These are phyloP conservation scores for Aschersonia sp. DNA, from an alignment of 2,329 filamentous ascomycete species.

Conservation along the genomic window DNA sequence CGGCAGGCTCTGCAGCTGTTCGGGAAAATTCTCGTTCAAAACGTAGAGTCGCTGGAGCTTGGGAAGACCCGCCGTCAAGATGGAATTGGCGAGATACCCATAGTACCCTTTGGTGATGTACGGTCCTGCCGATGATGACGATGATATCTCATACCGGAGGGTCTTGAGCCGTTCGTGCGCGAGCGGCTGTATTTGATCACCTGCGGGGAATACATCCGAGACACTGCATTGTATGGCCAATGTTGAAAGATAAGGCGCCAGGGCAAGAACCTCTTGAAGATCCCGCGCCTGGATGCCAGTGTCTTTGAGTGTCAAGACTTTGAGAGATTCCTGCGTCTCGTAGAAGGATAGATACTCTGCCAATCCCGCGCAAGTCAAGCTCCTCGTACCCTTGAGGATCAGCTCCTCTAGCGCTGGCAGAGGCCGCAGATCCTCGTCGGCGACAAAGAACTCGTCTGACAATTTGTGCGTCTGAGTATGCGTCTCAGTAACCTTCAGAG, in stretches of 20 bases:
- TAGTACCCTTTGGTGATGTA: constrained; percentile 58
- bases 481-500: constrained; percentile 61
- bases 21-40: constrained; percentile 69
- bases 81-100: constrained; percentile 69
- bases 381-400: constrained; percentile 55
- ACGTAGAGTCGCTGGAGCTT: constrained; percentile 69
- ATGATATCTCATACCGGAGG: constrained; percentile 72
- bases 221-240: constrained; percentile 39
- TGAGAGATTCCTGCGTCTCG: constrained; percentile 45
- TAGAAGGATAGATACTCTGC: constrained; percentile 49
- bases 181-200: constrained; percentile 41
- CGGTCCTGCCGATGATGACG: constrained; percentile 39
- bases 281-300: constrained; percentile 54
- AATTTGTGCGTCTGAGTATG: constrained; percentile 35
- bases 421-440: constrained; percentile 49
- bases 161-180: constrained; percentile 54
- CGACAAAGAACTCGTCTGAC: constrained; percentile 62
- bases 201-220: constrained; percentile 32
- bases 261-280: constrained; percentile 45
- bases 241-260: constrained; percentile 42
- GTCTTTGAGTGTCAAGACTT: constrained; percentile 53
- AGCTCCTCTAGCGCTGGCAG: constrained; percentile 66
- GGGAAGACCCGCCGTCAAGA: constrained; percentile 63
- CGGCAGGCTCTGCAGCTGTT: constrained; percentile 58
- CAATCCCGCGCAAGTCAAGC: constrained; percentile 59